phyloP scores from a whole-genome alignment of 2,329 filamentous ascomycete species.

The Tolypocladium tropicale region DNA sequence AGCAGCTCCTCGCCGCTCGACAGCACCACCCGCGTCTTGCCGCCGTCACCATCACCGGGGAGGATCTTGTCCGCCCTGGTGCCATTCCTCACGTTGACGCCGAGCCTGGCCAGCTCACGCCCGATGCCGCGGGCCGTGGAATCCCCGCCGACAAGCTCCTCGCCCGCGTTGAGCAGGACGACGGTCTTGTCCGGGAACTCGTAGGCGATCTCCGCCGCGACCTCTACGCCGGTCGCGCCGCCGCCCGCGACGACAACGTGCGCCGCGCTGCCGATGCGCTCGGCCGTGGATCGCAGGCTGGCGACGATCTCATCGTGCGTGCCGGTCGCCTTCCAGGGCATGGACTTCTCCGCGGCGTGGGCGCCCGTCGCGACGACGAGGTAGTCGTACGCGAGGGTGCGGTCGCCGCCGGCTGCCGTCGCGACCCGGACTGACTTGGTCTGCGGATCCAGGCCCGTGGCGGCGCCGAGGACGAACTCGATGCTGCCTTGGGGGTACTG shows the following conservation, averaged over 20 bases:
- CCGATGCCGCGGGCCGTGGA: slow-evolving; percentile 28
- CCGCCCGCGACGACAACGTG: slow-evolving; percentile 47
- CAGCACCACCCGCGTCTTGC: slow-evolving; percentile 38
- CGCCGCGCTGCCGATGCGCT: slow-evolving; percentile 31
- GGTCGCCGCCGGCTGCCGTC: slow-evolving; percentile 11
- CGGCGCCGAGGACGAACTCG: slow-evolving; percentile 42
- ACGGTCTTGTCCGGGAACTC: slow-evolving; percentile 41
- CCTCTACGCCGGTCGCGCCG: slow-evolving; percentile 45
- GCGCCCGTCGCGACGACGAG: slow-evolving; percentile 48
- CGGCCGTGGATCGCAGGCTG: slow-evolving; percentile 28
- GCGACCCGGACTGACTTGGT: slow-evolving; percentile 32
- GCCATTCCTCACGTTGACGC: slow-evolving; percentile 35
- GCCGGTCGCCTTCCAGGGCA: slow-evolving; percentile 43
- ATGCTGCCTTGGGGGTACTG: slow-evolving; percentile 38
- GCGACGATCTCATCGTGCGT: slow-evolving; percentile 33
- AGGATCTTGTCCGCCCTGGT: slow-evolving; percentile 27
- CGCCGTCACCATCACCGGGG: slow-evolving; percentile 19
- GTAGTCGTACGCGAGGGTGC: slow-evolving; percentile 39
- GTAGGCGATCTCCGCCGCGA: slow-evolving; percentile 42
- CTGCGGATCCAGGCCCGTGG: slow-evolving; percentile 27
- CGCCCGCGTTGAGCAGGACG: slow-evolving; percentile 32
- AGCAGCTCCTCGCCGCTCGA: slow-evolving; percentile 33
- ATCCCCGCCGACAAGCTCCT: slow-evolving; percentile 34
- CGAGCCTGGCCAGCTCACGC: slow-evolving; percentile 40
- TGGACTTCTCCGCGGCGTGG: slow-evolving; percentile 23